A percentile compares a stretch with the other conserved stretches of the same genome.
Evolutionary conservation across 495 filamentous ascomycete genomes (phyloP).

Genomic region (Cercophora samala): DNA sequence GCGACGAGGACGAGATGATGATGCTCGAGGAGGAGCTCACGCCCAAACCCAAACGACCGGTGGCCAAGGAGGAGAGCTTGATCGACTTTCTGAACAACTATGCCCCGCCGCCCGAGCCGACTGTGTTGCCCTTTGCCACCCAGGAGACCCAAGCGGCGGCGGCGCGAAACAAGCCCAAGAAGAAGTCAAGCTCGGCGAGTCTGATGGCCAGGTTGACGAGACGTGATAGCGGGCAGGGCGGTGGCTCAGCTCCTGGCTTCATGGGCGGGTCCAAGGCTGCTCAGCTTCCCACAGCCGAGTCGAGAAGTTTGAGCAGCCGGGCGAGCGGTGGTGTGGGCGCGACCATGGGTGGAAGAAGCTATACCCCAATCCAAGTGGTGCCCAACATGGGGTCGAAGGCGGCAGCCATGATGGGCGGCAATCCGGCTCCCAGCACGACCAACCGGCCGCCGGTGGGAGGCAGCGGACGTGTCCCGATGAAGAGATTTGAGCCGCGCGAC

Average conservation of each 20-base stretch:
- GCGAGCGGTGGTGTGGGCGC: conserved; percentile 20
- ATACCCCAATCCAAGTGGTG: conserved; percentile 50
- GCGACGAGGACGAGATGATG: conserved; percentile 60
- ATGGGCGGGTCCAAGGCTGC: conserved; percentile 25
- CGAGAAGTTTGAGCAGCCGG: conserved; percentile 35
- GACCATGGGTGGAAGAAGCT: conserved; percentile 25
- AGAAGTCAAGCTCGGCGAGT: conserved; percentile 57
- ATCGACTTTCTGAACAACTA: conserved; percentile 84
- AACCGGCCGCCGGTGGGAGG: conserved; percentile 19
- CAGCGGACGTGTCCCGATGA: conserved; percentile 44
- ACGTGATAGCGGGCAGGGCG: conserved; percentile 24
- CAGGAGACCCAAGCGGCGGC: conserved; percentile 16
- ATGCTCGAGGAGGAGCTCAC: conserved; percentile 49
- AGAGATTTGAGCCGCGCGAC: conserved; percentile 53
- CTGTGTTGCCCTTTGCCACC: conserved; percentile 38
- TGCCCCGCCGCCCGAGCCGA: conserved; percentile 64
- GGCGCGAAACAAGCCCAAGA: conserved; percentile 46
- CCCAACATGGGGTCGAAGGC: conserved; percentile 30
- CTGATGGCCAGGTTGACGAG: conserved; percentile 63
- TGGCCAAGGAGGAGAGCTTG: conserved; percentile 65
- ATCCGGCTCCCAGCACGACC: conserved; percentile 13
- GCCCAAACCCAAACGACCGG: conserved; percentile 34
- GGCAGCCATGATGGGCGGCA: conserved; percentile 17
- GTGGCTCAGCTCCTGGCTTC: conserved; percentile 10
- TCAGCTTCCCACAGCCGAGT: conserved; percentile 26